Percentiles rank a stretch among this genome's conserved stretches.
These are phyloP conservation scores for Scolecobasidium constrictum DNA, from an alignment of 2,329 filamentous ascomycete genomes.

Conservation along the genomic window DNA sequence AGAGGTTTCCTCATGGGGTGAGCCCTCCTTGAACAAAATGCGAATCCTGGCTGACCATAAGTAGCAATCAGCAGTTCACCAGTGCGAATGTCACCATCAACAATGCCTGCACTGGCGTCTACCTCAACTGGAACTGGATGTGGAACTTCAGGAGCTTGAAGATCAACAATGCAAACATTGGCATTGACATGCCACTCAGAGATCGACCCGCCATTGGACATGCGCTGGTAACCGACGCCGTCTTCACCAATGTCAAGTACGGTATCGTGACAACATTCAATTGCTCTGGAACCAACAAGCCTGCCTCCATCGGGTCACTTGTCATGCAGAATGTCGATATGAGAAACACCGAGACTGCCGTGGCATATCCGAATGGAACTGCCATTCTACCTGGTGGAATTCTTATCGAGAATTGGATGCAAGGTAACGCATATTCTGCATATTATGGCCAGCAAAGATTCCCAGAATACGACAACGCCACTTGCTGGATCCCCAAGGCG, in stretches of 20 bases:
- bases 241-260: constrained; percentile 37
- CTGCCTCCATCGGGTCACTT: constrained; percentile 36
- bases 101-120: constrained; percentile 38
- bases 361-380: constrained; percentile 42
- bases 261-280: constrained; percentile 41
- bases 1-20: constrained; percentile 28
- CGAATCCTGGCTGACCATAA: no score
- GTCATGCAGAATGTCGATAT: constrained; percentile 57
- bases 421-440: constrained; percentile 54
- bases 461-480: constrained; percentile 1
- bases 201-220: constrained; percentile 67
- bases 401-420: constrained; percentile 55
- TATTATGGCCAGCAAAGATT: constrained; percentile 1
- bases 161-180: constrained; percentile 35
- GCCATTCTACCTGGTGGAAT: constrained; percentile 55
- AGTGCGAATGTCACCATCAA: constrained; percentile 44
- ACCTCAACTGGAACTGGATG: constrained; percentile 36
- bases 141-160: constrained; percentile 36
- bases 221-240: constrained; percentile 70
- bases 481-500: constrained; percentile 1
- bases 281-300: constrained; percentile 39
- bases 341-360: constrained; percentile 50
- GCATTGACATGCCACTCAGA: constrained; percentile 35
- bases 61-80: constrained; percentile 40
- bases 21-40: neutral